A percentile compares a stretch with the other conserved stretches of the same genome.
Evolutionary conservation across 2,329 filamentous ascomycete genomes (phyloP).

Genomic region (Colletotrichum costaricense): DNA sequence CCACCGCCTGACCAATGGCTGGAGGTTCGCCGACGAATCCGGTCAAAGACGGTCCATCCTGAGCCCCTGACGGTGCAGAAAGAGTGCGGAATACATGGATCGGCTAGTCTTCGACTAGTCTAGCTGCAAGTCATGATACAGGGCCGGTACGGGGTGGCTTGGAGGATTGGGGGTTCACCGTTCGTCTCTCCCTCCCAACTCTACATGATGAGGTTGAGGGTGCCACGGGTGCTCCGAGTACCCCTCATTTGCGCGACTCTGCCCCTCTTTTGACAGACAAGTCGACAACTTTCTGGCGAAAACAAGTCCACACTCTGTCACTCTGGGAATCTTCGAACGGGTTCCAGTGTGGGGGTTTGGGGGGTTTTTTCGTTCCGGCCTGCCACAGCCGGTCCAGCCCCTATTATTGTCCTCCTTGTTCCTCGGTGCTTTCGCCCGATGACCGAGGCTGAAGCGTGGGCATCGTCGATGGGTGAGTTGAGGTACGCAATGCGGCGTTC

Average conservation of each 20-base stretch:
- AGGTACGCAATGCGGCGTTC: too few relatives aligned
- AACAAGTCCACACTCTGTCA: not conserved
- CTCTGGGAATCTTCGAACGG: not conserved
- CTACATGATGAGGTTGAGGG: not conserved
- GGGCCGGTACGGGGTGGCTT: conserved; percentile 19
- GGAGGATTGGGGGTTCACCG: not conserved
- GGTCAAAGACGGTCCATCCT: conserved; percentile 29
- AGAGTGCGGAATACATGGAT: not conserved
- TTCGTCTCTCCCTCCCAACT: not conserved
- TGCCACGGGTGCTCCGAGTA: not conserved
- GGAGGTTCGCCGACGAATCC: conserved; percentile 25
- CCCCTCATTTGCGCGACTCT: conserved; percentile 4
- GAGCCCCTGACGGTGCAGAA: conserved; percentile 29
- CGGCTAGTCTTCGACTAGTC: conserved; percentile 18
- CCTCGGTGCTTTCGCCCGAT: conserved; percentile 12
- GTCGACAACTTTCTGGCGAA: not conserved
- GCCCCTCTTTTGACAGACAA: conserved; percentile 10
- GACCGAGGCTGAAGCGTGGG: conserved; percentile 15
- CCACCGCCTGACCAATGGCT: conserved; percentile 10
- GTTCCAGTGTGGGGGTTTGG: conserved; percentile 13
- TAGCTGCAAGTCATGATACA: conserved; percentile 35
- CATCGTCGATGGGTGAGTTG: not conserved
- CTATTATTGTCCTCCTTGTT: not conserved
- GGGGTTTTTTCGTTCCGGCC: not conserved
- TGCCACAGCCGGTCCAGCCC: conserved; percentile 1